Base-by-base conservation (phyloP, 345 rosid species). In the Moringa oleifera region DNA sequence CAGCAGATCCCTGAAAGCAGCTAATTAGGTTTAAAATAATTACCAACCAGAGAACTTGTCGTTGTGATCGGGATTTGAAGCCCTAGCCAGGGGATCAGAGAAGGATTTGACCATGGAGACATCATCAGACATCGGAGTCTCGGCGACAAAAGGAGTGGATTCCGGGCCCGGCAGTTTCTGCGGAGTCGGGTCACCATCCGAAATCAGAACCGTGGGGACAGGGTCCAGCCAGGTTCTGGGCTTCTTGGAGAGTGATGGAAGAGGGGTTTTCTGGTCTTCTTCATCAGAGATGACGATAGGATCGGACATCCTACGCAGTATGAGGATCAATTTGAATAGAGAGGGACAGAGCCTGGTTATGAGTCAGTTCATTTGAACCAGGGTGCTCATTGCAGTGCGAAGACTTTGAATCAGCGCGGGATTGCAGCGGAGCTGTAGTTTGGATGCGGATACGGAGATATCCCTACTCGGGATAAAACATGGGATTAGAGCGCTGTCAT, bases 121-220 rank as follows among this genome's bases (percentile, higher is more conserved):
- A 62, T 69, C 57, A 55, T 77, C 94, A 1, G 82, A 80, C 57
- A 78, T 55, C 13, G 94, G 94, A 18, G 94, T 85, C 25, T 89
- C 94, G n/a, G 89, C 65, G 55, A 89, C 88, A 68, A 83, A 69
- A 45, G 80, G 80, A 15, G 83, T 65, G 7, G 74, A 59, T 25
- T 61, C 49, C 46, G 79, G 24, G 61, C 41, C 63, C 51, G 70
- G 65, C 51, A 69, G 65, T 59, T 86, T 89, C 46, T 61, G 71
- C 9, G 74, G 77, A 6, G 77, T 69, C 31, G 71, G 64, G 33
- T 74, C 77, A 31, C 70, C 57, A 51, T 74, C 77, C 13, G 70
- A 73, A 0, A 74, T 60, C 25, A 69, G 60, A 0, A 74, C 65
- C 24, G 71, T 22, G 52, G 54, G 54, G 22, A n/a, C 4, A 51